Evolutionary conservation across 2,329 filamentous ascomycete species (phyloP), one percentile per base, ranked within the genome.

Genomic region (Cladobotryum protrusum): DNA sequence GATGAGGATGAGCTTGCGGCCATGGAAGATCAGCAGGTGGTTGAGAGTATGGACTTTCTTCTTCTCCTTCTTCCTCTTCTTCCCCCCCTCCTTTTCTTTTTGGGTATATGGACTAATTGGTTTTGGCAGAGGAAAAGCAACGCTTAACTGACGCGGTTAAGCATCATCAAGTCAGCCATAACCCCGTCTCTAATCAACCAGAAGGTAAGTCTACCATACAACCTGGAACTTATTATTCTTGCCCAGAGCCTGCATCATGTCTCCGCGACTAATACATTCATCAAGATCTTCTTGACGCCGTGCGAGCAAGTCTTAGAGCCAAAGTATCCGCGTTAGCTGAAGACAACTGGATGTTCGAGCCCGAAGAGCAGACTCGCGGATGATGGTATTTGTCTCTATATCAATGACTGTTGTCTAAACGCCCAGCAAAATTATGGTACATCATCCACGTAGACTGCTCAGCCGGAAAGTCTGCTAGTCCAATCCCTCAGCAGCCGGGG

Each of bases 281-380:
- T n/a, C 18, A 52, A 83, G 87, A 90, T 66, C 75, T 91, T 3
- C 72, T 89, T 20, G 82, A 86, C 55, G 77, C 82, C 18, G 78
- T 90, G 43, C 79, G 81, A 55, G 78, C 82, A 33, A 90, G 85
- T 64, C 71, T 95, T 48, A 76, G 81, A 57, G 81, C 81, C 52
- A 89, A 89, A 63, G 85, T 90, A 2, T 78, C 81, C 14, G 82
- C 84, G 13, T 70, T 95, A 45, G 79, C 87, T 18, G 87, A 93
- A 45, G 90, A 96, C 61, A 87, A 85, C 60, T 96, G 90, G 90
- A 95, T 95, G 85, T 95, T 87, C 68, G 88, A 91, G 65, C 73
- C 80, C 2, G 86, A 89, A 59, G 76, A 80, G 48, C 70, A 75
- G 53, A 66, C 67, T 39, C 71, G 71, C 36, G 61, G 47, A 43